Conservation (phyloP, 805 yeast genomes). For the Myxozyma geophila region DNA sequence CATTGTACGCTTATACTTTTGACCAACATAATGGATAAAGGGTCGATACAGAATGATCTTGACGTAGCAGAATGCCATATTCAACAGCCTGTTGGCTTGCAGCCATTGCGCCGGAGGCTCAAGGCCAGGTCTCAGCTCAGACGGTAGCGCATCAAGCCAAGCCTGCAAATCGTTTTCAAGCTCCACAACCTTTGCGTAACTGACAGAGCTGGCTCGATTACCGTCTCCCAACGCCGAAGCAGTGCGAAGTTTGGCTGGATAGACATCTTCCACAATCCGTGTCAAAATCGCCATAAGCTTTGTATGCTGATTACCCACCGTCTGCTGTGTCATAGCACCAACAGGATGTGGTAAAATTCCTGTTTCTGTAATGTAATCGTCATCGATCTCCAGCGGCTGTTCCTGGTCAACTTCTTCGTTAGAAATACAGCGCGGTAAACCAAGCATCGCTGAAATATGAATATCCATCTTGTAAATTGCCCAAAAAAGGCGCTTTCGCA, state of each 20-base stretch:
- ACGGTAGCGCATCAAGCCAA: conserved; percentile 75
- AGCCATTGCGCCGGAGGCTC: conserved; percentile 69
- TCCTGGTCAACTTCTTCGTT: conserved; percentile 87
- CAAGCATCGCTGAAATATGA: conserved; percentile 83
- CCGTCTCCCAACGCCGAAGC: conserved; percentile 22
- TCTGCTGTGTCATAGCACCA: conserved; percentile 51
- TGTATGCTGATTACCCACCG: conserved; percentile 87
- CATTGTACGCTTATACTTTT: conserved; percentile 49
- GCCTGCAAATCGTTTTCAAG: conserved; percentile 69
- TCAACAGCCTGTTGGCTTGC: conserved; percentile 72
- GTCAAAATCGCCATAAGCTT: conserved; percentile 70
- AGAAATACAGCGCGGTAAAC: conserved; percentile 76
- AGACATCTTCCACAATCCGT: conserved; percentile 70
- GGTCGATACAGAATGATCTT: conserved; percentile 84
- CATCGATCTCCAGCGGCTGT: conserved; percentile 81
- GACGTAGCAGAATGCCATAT: conserved; percentile 56
- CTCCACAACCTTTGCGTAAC: conserved; percentile 53
- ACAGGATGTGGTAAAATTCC: conserved; percentile 57
- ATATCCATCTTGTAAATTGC: conserved; percentile 89
- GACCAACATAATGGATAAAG: conserved; percentile 79
- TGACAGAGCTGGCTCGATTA: conserved; percentile 29
- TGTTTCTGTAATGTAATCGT: conserved; percentile 77
- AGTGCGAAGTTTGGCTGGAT: conserved; percentile 61
- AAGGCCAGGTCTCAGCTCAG: conserved; percentile 69
- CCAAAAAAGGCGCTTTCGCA: conserved; percentile 84